Conservation (phyloP, 164 flowering plant genomes). For the Pachysandra terminalis region DNA sequence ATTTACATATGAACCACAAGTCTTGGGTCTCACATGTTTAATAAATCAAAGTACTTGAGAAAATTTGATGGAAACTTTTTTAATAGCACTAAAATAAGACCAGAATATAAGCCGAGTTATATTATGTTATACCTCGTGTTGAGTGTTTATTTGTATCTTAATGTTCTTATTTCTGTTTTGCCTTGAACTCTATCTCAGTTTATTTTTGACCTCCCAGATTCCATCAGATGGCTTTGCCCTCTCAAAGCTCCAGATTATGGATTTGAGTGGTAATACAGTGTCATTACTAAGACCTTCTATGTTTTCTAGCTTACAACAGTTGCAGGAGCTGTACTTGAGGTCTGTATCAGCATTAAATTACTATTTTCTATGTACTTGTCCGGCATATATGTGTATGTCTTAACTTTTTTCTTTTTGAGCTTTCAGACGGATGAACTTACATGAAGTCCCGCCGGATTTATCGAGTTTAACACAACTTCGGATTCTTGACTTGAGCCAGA, state of each 20-base stretch:
- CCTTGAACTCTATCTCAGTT: too few relatives aligned
- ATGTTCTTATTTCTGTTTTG: background rate
- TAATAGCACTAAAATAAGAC: background rate
- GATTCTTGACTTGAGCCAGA: slow-evolving; percentile 88
- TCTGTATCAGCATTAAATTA: slow-evolving; percentile 20
- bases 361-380: background rate
- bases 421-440: slow-evolving; percentile 64
- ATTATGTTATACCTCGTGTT: background rate
- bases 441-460: slow-evolving; percentile 64
- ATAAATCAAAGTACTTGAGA: background rate
- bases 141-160: background rate
- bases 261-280: slow-evolving; percentile 72
- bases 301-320: slow-evolving; percentile 60
- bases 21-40: too few relatives aligned
- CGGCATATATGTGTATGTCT: background rate
- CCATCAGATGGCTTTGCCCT: slow-evolving; percentile 75
- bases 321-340: slow-evolving; percentile 92
- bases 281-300: slow-evolving; percentile 51
- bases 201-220: slow-evolving; percentile 61
- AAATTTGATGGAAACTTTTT: too few relatives aligned
- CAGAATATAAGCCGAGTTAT: background rate
- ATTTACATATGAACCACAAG: too few relatives aligned
- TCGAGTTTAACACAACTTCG: slow-evolving; percentile 49
- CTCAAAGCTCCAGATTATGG: slow-evolving; percentile 72
- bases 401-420: slow-evolving; percentile 3